Conservation (phyloP, 768 basidiomycete species). For the Leccinum pellstonianum region DNA sequence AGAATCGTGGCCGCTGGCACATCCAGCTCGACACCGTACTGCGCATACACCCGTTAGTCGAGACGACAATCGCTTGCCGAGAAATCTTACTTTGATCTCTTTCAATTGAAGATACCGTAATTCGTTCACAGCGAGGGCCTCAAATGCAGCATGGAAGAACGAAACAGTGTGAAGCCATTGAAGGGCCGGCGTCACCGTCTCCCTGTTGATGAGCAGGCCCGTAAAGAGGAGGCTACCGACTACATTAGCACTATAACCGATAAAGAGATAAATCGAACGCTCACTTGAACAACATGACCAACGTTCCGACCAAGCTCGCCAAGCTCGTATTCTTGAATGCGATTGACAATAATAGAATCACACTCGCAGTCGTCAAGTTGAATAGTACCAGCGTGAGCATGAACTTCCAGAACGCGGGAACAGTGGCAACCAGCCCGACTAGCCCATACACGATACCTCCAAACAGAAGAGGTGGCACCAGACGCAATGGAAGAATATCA, state of each 20-base stretch:
- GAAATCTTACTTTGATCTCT: slow-evolving; percentile 73
- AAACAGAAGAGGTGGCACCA: slow-evolving; percentile 93
- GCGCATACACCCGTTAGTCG: slow-evolving; percentile 12
- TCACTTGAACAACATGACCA: slow-evolving; percentile 98
- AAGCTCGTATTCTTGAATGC: slow-evolving; percentile 84
- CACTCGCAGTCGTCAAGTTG: slow-evolving; percentile 93
- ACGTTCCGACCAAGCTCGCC: slow-evolving; percentile 89
- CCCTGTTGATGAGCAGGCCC: slow-evolving; percentile 91
- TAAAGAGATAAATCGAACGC: slow-evolving; percentile 31
- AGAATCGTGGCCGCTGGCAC: slow-evolving; percentile 95
- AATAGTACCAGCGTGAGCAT: slow-evolving; percentile 93
- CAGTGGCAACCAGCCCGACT: slow-evolving; percentile 90
- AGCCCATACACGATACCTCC: slow-evolving; percentile 95
- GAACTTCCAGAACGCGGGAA: slow-evolving; percentile 96
- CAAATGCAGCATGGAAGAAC: slow-evolving; percentile 99
- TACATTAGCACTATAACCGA: slow-evolving; percentile 7
- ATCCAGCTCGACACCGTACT: slow-evolving; percentile 97
- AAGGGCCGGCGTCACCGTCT: slow-evolving; percentile 68
- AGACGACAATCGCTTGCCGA: neutral
- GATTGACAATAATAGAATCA: slow-evolving; percentile 88
- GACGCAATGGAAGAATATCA: slow-evolving; percentile 90
- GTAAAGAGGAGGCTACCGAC: slow-evolving; percentile 82
- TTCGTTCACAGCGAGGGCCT: slow-evolving; percentile 97
- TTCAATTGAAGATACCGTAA: slow-evolving; percentile 90
- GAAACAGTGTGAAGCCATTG: slow-evolving; percentile 89